phyloP scores from a whole-genome alignment of 1,284 basidiomycete species.

The Cystobasidium slooffiae region DNA sequence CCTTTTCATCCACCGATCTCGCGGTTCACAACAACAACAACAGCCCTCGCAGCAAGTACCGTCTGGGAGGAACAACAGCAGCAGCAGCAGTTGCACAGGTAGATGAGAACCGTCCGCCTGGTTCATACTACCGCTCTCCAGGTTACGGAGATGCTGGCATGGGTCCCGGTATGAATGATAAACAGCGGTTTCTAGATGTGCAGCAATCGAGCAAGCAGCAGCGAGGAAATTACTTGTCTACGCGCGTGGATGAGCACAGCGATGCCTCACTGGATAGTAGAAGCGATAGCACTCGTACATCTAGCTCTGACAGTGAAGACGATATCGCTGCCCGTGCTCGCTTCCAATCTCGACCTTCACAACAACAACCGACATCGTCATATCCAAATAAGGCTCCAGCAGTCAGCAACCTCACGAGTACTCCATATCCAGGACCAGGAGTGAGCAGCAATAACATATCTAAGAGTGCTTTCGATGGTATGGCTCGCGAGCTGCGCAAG shows the following conservation, averaged over 20 bases:
- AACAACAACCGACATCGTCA: constrained; percentile 4
- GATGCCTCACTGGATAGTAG: constrained; percentile 27
- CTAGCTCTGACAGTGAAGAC: constrained; percentile 29
- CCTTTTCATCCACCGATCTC: constrained; percentile 40
- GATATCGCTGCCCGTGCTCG: constrained; percentile 16
- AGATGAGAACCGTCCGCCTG: constrained; percentile 13
- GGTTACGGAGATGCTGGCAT: constrained; percentile 38
- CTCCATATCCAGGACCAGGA: constrained; percentile 29
- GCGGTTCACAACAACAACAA: constrained; percentile 24
- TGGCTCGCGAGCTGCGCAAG: constrained; percentile 42
- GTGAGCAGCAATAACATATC: constrained; percentile 29
- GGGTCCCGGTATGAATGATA: constrained; percentile 33
- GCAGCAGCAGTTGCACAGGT: too few relatives aligned
- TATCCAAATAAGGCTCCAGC: neutral
- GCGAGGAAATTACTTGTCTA: constrained; percentile 2
- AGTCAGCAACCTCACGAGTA: constrained; percentile 22
- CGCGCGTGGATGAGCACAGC: constrained; percentile 39
- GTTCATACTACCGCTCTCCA: constrained; percentile 19
- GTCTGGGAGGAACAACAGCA: neutral
- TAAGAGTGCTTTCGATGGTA: constrained; percentile 43
- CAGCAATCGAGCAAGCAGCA: constrained; percentile 13
- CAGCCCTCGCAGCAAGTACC: constrained; percentile 2
- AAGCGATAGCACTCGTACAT: neutral
- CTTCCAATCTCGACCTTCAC: neutral
- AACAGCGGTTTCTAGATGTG: constrained; percentile 32